Evolutionary conservation across 2,329 filamentous ascomycete genomes (phyloP), one percentile per base, ranked within the genome.

Genomic region (Phyllosticta capitalensis): DNA sequence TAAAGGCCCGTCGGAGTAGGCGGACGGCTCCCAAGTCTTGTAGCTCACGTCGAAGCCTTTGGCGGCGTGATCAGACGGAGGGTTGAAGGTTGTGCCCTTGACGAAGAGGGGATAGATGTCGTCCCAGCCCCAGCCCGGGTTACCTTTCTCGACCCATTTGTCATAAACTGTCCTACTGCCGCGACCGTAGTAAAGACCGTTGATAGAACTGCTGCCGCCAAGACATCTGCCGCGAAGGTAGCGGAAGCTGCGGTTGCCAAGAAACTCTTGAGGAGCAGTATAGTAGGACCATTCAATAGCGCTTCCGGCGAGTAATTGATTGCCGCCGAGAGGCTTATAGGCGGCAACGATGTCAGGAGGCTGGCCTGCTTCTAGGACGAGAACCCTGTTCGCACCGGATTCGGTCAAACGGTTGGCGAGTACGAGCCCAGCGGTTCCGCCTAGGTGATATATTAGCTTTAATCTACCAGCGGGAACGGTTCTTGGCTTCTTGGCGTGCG

Each of bases 161-260:
- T 72, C 63, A 49, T 67, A 26, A 20, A 59, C 62, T 9, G 56
- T 38, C 28, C 54, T 56, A 48, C 60, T 64, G 30, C 64, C 65
- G 21, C 65, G 61, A 7, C 66, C 63, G 33, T 66, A 64, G 56
- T 65, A 63, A 4, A 66, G 60, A 22, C 63, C 62, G 48, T 69
- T 71, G 52, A 70, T 65, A 21, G 65, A 67, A 30, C 55, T 64
- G 17, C 54, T 66, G 49, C 66, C 83, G 6, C 61, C 61, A 4
- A 63, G 62, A 2, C 61, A 45, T 26, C 64, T 62, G 48, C 67
- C 68, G 9, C 63, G 67, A 9, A 66, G 62, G 56, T 68, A 69
- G 21, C 65, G 64, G 0, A 69, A 54, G 1, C 63, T 66, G 17
- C 68, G 64, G 28, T 63, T 64, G 20, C 64, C 64, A 22, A 69